These are phyloP conservation scores for Fusarium papillatum DNA, from an alignment of 2,329 filamentous ascomycete species.

Conservation along the genomic window DNA sequence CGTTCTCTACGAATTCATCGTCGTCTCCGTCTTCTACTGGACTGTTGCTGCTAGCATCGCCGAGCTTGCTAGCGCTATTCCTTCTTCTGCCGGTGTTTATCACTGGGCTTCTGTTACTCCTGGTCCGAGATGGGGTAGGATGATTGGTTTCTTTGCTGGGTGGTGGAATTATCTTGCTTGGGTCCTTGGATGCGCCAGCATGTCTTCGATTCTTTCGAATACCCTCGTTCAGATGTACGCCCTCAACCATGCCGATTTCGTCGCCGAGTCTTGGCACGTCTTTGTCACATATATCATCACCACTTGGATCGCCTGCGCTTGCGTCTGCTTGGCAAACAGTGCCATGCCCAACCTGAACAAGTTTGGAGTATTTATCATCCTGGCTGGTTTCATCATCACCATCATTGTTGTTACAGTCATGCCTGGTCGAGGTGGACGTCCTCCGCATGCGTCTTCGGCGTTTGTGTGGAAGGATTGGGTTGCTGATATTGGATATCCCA, in stretches of 20 bases:
- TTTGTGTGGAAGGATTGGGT: slow-evolving; percentile 58
- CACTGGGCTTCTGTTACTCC: slow-evolving; percentile 73
- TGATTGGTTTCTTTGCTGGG: slow-evolving; percentile 60
- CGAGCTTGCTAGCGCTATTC: slow-evolving; percentile 72
- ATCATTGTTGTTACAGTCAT: slow-evolving; percentile 69
- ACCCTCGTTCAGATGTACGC: slow-evolving; percentile 59
- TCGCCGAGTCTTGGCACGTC: slow-evolving; percentile 56
- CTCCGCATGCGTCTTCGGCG: slow-evolving; percentile 46
- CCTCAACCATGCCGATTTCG: slow-evolving; percentile 54
- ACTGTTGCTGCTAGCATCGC: slow-evolving; percentile 70
- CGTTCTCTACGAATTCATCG: slow-evolving; percentile 72
- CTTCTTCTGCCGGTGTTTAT: slow-evolving; percentile 72
- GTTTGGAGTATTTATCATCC: slow-evolving; percentile 63
- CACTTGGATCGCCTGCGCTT: slow-evolving; percentile 54
- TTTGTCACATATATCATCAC: slow-evolving; percentile 57
- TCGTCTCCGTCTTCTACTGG: slow-evolving; percentile 66
- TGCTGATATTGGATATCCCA: slow-evolving; percentile 54
- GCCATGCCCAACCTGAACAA: slow-evolving; percentile 65
- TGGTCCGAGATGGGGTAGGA: slow-evolving; percentile 63
- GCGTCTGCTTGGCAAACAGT: slow-evolving; percentile 67
- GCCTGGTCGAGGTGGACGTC: slow-evolving; percentile 49
- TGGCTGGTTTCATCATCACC: slow-evolving; percentile 67
- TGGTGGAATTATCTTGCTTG: slow-evolving; percentile 62
- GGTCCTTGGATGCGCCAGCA: slow-evolving; percentile 54
- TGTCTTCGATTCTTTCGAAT: slow-evolving; percentile 57